phyloP scores from a whole-genome alignment of 192 early-diverging fungal genomes.

The Cladochytrium replicatum region DNA sequence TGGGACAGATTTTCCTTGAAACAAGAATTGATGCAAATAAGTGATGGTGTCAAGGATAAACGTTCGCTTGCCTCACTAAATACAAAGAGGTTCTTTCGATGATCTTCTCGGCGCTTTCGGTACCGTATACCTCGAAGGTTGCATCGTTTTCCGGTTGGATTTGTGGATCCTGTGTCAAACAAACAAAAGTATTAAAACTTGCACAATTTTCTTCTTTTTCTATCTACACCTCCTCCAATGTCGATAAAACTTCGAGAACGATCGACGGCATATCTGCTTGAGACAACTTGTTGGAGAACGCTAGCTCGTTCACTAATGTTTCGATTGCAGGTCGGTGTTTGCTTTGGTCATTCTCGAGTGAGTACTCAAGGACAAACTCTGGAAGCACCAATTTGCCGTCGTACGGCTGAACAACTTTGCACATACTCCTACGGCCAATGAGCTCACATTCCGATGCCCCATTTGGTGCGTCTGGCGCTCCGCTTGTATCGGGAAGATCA shows the following conservation, averaged over 20 bases:
- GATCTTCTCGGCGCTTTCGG: constrained; percentile 4
- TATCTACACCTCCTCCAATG: background rate
- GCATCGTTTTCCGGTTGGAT: too few species aligned
- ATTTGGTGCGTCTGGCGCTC: background rate
- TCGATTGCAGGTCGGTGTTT: constrained; percentile 26
- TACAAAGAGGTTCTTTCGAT: too few species aligned
- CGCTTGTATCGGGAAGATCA: too few species aligned
- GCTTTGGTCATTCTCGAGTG: constrained; percentile 29
- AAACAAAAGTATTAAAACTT: background rate
- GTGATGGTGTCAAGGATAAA: too few species aligned
- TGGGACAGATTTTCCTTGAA: constrained; percentile 12
- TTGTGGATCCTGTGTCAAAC: too few species aligned
- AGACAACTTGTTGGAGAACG: constrained; percentile 36
- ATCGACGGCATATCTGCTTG: constrained; percentile 41
- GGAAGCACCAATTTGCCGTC: constrained; percentile 28
- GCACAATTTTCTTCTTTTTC: background rate
- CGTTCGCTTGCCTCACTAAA: too few species aligned
- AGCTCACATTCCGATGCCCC: background rate
- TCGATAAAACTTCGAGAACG: constrained; percentile 23
- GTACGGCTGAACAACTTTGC: background rate
- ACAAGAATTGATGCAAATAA: too few species aligned
- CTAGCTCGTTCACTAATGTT: constrained; percentile 35
- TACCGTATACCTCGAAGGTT: background rate
- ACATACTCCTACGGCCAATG: background rate
- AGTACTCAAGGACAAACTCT: constrained; percentile 43